Percentiles rank a stretch among this genome's conserved stretches.
phyloP scores from a whole-genome alignment of 2,329 filamentous ascomycete genomes.

The Cercospora janseana region DNA sequence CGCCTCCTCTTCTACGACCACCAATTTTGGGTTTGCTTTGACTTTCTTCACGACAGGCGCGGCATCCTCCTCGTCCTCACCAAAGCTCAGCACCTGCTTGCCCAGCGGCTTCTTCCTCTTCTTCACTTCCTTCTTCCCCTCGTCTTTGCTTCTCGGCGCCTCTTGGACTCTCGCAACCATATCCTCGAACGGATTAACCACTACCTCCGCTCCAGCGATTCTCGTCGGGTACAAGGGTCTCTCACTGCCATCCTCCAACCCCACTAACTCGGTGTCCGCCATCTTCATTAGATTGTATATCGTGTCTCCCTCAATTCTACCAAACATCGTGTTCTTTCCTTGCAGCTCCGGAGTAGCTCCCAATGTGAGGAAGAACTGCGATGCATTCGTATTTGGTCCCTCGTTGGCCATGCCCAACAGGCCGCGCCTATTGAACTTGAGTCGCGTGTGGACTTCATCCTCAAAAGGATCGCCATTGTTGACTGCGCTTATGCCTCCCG shows the following conservation, averaged over 20 bases:
- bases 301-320: conserved; percentile 85
- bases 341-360: conserved; percentile 79
- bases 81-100: conserved; percentile 77
- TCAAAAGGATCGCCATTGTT: conserved; percentile 78
- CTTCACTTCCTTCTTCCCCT: conserved; percentile 55
- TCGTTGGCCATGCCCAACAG: conserved; percentile 96
- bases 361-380: conserved; percentile 95
- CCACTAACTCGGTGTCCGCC: conserved; percentile 76
- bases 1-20: conserved; percentile 45
- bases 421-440: conserved; percentile 90
- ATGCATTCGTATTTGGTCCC: conserved; percentile 79
- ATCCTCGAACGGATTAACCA: conserved; percentile 79
- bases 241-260: conserved; percentile 64
- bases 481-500: conserved; percentile 89
- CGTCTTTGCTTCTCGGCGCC: conserved; percentile 51
- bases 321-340: conserved; percentile 90
- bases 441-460: conserved; percentile 86
- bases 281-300: conserved; percentile 96
- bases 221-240: conserved; percentile 82
- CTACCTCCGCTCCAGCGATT: conserved; percentile 69
- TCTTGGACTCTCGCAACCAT: conserved; percentile 69
- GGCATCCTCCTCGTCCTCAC: conserved; percentile 62
- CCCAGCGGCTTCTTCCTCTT: conserved; percentile 67
- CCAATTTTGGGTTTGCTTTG: conserved; percentile 75
- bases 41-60: conserved; percentile 67